Conservation (phyloP, 2,329 filamentous ascomycete genomes). For the Fragosphaeria purpurea region DNA sequence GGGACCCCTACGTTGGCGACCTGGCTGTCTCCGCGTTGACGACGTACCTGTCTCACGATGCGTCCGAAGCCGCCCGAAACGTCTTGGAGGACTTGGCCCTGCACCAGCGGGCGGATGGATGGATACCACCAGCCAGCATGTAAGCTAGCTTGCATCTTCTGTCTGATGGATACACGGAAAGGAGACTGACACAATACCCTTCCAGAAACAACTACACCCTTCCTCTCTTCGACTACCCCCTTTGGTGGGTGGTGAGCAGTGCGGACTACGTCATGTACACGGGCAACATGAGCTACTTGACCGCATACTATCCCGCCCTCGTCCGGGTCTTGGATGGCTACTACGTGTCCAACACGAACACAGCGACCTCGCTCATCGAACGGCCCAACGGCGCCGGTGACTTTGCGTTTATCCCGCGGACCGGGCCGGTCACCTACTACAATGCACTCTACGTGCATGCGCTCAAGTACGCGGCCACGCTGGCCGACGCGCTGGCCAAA, state of each 20-base stretch:
- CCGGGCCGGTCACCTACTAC: constrained; percentile 40
- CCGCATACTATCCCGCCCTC: constrained; percentile 31
- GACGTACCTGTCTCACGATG: constrained; percentile 36
- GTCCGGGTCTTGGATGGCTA: constrained; percentile 33
- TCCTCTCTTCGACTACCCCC: constrained; percentile 39
- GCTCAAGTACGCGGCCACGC: constrained; percentile 31
- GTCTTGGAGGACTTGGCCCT: constrained; percentile 38
- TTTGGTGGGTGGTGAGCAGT: constrained; percentile 41
- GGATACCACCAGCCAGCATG: constrained; percentile 46
- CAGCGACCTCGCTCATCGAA: constrained; percentile 29
- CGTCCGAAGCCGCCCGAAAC: constrained; percentile 30
- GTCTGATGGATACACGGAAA: neutral
- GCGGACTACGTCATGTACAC: constrained; percentile 41
- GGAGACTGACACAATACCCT: neutral
- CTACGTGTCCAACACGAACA: constrained; percentile 33
- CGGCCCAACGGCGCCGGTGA: constrained; percentile 35
- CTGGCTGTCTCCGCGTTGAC: constrained; percentile 39
- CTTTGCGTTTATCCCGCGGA: constrained; percentile 39
- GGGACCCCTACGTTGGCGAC: constrained; percentile 44
- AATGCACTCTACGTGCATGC: constrained; percentile 40
- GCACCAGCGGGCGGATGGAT: constrained; percentile 40
- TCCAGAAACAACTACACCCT: constrained; percentile 33
- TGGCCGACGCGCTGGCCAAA: constrained; percentile 25
- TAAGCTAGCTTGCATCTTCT: constrained; percentile 16
- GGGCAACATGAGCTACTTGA: constrained; percentile 31